phyloP scores from a whole-genome alignment of 2,329 filamentous ascomycete species.

The Aspergillus sp. region DNA sequence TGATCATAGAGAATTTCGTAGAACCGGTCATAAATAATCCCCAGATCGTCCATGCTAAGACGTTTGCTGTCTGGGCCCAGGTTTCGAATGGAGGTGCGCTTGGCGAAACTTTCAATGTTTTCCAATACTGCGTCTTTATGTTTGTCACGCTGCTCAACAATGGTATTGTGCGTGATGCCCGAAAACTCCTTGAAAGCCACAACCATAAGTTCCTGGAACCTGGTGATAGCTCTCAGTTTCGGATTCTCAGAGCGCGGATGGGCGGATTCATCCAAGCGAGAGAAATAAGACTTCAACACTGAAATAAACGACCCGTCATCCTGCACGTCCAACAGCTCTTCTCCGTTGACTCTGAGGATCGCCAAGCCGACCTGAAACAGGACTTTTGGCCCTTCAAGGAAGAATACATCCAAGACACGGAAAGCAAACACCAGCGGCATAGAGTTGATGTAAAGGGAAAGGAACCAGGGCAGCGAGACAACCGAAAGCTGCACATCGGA shows the following conservation, averaged over 20 bases:
- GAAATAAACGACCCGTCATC: constrained; percentile 98
- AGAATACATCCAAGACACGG: constrained; percentile 94
- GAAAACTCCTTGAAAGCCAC: constrained; percentile 98
- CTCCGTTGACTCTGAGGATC: constrained; percentile 95
- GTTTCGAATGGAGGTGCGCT: constrained; percentile 92
- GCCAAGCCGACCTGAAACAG: constrained; percentile 94
- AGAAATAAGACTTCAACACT: constrained; percentile 90
- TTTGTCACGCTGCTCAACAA: constrained; percentile 81
- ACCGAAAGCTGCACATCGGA: constrained; percentile 96
- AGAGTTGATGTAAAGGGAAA: constrained; percentile 97
- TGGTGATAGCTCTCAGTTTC: constrained; percentile 87
- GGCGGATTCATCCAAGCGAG: constrained; percentile 87
- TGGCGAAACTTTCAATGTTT: constrained; percentile 96
- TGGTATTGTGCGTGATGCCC: constrained; percentile 86
- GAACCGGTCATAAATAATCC: constrained; percentile 88
- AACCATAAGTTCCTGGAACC: constrained; percentile 98
- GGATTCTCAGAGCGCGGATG: constrained; percentile 94
- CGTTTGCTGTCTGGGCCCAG: constrained; percentile 94
- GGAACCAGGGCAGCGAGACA: constrained; percentile 94
- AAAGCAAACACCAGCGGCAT: constrained; percentile 99
- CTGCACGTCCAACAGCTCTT: constrained; percentile 85
- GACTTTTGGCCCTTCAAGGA: constrained; percentile 94
- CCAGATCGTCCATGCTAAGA: constrained; percentile 77
- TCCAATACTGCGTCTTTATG: constrained; percentile 93
- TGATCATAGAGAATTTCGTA: constrained; percentile 89